Base-by-base conservation (phyloP, 169 alveolate genomes). In the Eimeria praecox region DNA sequence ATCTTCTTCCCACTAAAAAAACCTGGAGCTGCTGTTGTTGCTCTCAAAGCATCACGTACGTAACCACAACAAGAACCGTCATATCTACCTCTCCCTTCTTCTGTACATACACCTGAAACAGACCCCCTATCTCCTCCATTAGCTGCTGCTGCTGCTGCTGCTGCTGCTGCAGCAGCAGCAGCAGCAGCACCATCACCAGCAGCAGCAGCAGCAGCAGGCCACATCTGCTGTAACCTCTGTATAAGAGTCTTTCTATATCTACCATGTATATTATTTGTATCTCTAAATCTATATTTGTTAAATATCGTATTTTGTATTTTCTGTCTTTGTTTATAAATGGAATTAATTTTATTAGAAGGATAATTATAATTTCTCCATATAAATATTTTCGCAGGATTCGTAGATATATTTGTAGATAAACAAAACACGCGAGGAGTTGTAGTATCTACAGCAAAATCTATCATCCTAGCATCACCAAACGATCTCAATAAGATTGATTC, bases 1-100 rank as follows among this genome's bases (percentile, higher is more conserved):
- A 97, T 92, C 64, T 95, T 95, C 86, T 98, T 87, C 56, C 97
- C 97, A 62, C 98, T 97, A 95, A 98, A 98, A 91, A 97, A 98
- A 16, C 97, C 98, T 0, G 98, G 98, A 22, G 99, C 99, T 24
- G 99, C 98, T 3, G 99, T 97, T 38, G 99, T 97, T 18, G 99
- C 98, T 27, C 98, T 90, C 73, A 98, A 46, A 9, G 98, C 99
- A 75, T 97, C 97, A 56, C 96, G 89, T 14, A 95, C 97, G 52
- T 83, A 87, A 35, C 95, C 95, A 64, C 97, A 95, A 59, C 83
- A 97, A 22, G 97, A 96, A 33, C 98, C 97, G 30, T 92, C 96
- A 54, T 96, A 96, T 46, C 92, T 83, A 27, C 96, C 90, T 1
- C 93, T 94, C 27, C 77, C 35, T 3, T 73, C 12, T 3, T 16